phyloP scores from a whole-genome alignment of 2,329 filamentous ascomycete species.

The Curvularia sp. region DNA sequence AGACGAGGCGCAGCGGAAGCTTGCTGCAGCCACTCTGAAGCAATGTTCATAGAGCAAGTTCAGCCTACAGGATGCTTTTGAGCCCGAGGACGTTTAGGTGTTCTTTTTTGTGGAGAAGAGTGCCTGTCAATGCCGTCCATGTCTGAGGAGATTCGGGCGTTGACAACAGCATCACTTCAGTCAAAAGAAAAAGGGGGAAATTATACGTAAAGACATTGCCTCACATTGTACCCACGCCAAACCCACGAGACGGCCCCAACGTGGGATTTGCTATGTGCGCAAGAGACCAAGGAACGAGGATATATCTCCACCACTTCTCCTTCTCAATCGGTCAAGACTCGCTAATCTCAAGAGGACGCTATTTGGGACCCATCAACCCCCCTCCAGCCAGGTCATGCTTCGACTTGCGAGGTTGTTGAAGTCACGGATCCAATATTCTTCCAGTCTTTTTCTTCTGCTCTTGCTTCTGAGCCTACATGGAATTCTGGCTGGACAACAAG shows the following conservation, averaged over 20 bases:
- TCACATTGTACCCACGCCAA: background rate
- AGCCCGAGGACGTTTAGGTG: background rate
- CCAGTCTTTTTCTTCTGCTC: no score
- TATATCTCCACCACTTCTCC: no score
- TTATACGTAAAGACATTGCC: background rate
- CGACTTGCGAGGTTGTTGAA: no score
- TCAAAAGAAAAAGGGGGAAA: background rate
- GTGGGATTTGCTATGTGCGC: background rate
- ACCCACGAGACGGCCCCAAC: background rate
- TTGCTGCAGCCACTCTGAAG: slow-evolving; percentile 72
- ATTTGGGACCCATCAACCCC: no score
- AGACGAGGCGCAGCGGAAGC: slow-evolving; percentile 72
- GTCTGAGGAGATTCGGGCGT: background rate
- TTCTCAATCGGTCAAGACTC: background rate
- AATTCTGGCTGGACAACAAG: no score
- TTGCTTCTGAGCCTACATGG: no score
- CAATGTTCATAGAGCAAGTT: slow-evolving; percentile 50
- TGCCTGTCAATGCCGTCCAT: background rate
- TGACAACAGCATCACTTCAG: background rate
- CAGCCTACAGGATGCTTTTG: background rate
- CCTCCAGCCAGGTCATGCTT: no score
- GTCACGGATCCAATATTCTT: no score
- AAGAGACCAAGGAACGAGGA: background rate
- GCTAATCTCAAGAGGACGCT: background rate
- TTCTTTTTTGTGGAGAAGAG: background rate